Evolutionary conservation across 768 basidiomycete genomes (phyloP), one percentile per base, ranked within the genome.

Genomic region (Mycena leptocephala): DNA sequence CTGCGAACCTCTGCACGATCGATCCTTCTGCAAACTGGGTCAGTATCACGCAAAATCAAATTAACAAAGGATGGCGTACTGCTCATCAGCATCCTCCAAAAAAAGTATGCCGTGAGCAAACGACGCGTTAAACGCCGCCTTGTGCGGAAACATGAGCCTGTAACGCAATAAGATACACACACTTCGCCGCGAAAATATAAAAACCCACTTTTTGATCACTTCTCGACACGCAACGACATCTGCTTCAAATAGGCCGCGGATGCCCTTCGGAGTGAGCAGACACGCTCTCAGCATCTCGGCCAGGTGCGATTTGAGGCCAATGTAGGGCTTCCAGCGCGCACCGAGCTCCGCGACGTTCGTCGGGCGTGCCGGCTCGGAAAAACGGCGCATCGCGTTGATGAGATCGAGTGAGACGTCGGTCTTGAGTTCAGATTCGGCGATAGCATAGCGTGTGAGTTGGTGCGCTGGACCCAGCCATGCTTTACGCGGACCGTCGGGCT

Each of bases 161-260:
- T 5, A 10, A 33, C 22, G 22, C 1, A 7, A 61, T 74, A 18
- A 72, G 63, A 18, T 9, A 39, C 11, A 30, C 10, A 26, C 53
- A 11, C 13, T 18, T 18, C 39, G 39, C 9, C 18, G 9, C 18
- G 39, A 41, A 41, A 39, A 63, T 28, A 43, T 3, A 39, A 32
- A 22, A 24, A 72, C 55, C 39, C 56, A 76, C 78, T 67, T 68
- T 32, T n/a, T 58, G 11, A 78, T 62, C 26, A 69, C 65, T 22
- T 70, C 63, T 20, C 63, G 46, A 22, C 51, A 63, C 20, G 74
- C 74, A 2, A 78, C 78, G 39, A 78, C 78, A 35, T 78, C 78
- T 28, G 78, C 71, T 20, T 53, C 24, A 4, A 76, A 43, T 28
- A 78, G 30, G 22, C 43, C 71, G 22, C 35, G 65, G 2, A 28